Evolutionary conservation across 75 land plant genomes (phyloP).

Genomic region (Pinus albicaulis): DNA sequence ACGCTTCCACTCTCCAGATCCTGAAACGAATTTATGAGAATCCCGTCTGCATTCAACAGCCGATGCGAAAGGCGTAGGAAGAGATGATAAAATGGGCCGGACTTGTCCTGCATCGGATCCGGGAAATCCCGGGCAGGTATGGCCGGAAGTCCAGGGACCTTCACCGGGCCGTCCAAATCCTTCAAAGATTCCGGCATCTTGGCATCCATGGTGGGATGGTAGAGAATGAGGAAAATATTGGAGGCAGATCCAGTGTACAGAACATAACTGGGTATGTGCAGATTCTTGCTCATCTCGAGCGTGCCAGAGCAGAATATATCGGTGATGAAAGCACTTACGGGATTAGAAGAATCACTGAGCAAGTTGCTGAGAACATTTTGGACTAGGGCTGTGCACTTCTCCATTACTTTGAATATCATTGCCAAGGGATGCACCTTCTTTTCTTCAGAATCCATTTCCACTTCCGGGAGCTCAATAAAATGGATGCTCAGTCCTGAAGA

Average conservation of each 20-base stretch:
- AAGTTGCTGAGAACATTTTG: neutral
- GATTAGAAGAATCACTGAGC: neutral
- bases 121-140: too few relatives aligned
- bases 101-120: neutral
- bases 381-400: neutral
- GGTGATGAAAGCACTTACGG: neutral
- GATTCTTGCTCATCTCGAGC: neutral
- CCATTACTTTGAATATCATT: neutral
- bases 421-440: too few relatives aligned
- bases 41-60: neutral
- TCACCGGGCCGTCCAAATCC: too few relatives aligned
- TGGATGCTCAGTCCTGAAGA: neutral
- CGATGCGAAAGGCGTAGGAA: neutral
- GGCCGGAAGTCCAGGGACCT: too few relatives aligned
- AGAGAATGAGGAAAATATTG: too few relatives aligned
- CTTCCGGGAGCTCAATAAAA: neutral
- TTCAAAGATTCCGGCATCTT: too few relatives aligned
- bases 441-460: neutral
- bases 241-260: neutral
- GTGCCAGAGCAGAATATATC: constrained; percentile 3
- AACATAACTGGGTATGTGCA: neutral
- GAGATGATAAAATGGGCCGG: neutral
- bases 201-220: too few relatives aligned
- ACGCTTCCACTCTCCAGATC: neutral
- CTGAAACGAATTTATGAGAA: neutral